These are phyloP conservation scores for Neurospora sp. DNA, from an alignment of 495 filamentous ascomycete genomes.

Conservation along the genomic window DNA sequence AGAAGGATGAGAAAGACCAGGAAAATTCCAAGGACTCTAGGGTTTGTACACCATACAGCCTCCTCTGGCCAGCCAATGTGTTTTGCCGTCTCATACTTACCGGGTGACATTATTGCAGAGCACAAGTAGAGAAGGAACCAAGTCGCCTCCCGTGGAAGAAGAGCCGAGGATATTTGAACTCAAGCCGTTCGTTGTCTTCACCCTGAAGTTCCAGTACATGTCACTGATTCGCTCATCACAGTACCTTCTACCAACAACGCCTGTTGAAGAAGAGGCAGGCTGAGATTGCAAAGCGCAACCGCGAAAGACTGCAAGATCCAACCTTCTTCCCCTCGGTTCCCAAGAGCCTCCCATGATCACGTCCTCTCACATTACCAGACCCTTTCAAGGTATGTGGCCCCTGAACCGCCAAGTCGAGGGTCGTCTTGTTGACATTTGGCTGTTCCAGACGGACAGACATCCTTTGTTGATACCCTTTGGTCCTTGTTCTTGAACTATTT, in stretches of 20 bases:
- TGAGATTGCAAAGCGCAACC: slow-evolving; percentile 72
- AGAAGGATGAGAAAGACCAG: slow-evolving; percentile 34
- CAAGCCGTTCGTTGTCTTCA: slow-evolving; percentile 52
- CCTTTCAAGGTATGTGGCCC: accelerated
- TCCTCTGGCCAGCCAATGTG: background rate
- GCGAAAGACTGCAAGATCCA: slow-evolving; percentile 70
- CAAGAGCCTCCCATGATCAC: slow-evolving; percentile 45
- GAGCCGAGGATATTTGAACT: slow-evolving; percentile 76
- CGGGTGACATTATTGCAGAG: slow-evolving; percentile 1
- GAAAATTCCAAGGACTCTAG: slow-evolving; percentile 42
- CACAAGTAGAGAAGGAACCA: slow-evolving; percentile 25
- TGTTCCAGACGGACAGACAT: background rate
- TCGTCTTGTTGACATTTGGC: background rate
- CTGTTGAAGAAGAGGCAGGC: slow-evolving; percentile 66
- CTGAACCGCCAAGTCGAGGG: background rate
- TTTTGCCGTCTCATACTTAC: background rate
- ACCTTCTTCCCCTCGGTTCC: slow-evolving; percentile 78
- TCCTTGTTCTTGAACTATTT: background rate
- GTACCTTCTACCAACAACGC: slow-evolving; percentile 79
- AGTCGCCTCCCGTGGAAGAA: slow-evolving; percentile 40
- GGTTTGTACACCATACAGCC: slow-evolving; percentile 30
- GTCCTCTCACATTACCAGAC: background rate
- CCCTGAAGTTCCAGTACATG: background rate
- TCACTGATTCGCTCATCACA: slow-evolving; percentile 19
- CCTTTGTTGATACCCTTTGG: background rate